A percentile compares a stretch with the other conserved stretches of the same genome.
These are phyloP conservation scores for Rhynchosporium agropyri DNA, from an alignment of 2,329 filamentous ascomycete species.

Conservation along the genomic window DNA sequence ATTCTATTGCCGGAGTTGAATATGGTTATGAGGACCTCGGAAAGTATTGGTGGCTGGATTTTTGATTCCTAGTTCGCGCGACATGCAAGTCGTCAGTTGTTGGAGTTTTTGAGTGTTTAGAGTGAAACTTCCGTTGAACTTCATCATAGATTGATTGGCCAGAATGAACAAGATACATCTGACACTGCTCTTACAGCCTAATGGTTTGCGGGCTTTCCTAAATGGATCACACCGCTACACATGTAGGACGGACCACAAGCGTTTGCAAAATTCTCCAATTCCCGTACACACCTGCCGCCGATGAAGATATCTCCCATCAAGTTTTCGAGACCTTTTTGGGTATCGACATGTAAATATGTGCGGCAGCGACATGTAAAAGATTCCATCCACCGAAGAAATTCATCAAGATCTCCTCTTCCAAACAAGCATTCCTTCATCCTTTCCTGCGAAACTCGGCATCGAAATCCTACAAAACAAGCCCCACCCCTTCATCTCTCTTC, in stretches of 20 bases:
- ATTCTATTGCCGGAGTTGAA: too few relatives aligned
- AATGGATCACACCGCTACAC: too few relatives aligned
- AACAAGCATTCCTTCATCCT: conserved; percentile 63
- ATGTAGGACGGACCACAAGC: too few relatives aligned
- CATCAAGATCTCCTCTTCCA: conserved; percentile 12
- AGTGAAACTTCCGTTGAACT: neutral
- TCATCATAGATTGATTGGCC: neutral
- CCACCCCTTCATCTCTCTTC: conserved; percentile 58
- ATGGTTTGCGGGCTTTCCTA: too few relatives aligned
- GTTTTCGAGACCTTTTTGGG: too few relatives aligned
- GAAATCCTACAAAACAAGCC: conserved; percentile 64
- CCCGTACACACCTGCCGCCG: too few relatives aligned
- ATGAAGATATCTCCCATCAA: too few relatives aligned
- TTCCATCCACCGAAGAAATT: neutral
- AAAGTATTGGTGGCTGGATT: too few relatives aligned
- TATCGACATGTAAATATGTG: too few relatives aligned
- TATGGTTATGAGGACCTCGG: too few relatives aligned
- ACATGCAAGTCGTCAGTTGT: neutral
- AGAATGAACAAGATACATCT: neutral
- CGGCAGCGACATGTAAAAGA: neutral
- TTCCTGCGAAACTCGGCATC: conserved; percentile 74
- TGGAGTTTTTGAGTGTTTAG: neutral
- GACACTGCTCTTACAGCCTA: neutral
- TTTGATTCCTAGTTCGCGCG: too few relatives aligned
- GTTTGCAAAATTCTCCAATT: too few relatives aligned